phyloP scores from a whole-genome alignment of 2,329 filamentous ascomycete species.

The Hypoxylon rubiginosum region DNA sequence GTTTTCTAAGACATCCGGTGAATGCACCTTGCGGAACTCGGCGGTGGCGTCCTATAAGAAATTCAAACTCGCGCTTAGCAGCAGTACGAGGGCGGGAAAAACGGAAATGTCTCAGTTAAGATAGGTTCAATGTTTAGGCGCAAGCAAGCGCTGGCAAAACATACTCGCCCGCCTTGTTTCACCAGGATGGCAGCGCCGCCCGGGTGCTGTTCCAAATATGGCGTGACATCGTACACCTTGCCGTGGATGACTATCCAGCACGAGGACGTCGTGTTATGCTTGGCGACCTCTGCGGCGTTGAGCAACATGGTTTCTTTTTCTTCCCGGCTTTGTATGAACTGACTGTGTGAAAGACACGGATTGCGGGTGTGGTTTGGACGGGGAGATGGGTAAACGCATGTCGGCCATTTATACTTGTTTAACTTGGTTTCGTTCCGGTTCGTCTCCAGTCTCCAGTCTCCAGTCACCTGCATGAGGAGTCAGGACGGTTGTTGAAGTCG shows the following conservation, averaged over 20 bases:
- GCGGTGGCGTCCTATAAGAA: conserved; percentile 50
- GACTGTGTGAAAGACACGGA: not conserved
- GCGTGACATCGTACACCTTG: conserved; percentile 56
- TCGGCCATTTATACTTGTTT: conserved; percentile 1
- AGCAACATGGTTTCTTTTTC: conserved; percentile 37
- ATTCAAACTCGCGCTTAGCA: not conserved
- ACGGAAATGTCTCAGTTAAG: not conserved
- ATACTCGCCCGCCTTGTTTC: conserved; percentile 50
- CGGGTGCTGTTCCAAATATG: conserved; percentile 53
- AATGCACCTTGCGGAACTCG: conserved; percentile 52
- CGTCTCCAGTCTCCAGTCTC: not conserved
- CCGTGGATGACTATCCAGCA: conserved; percentile 56
- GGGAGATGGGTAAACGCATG: not conserved
- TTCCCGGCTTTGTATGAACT: not conserved
- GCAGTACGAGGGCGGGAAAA: not conserved
- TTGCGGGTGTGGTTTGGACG: not conserved
- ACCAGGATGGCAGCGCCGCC: conserved; percentile 51
- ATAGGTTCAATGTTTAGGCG: not conserved
- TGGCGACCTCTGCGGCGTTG: conserved; percentile 52
- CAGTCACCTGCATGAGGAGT: conserved; percentile 1
- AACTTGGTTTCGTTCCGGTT: not conserved
- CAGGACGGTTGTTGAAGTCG: not conserved
- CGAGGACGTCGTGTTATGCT: conserved; percentile 52
- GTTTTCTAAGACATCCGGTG: conserved; percentile 48
- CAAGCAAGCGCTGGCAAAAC: conserved; percentile 18